Evolutionary conservation across 805 yeast genomes (phyloP), one percentile per base, ranked within the genome.

Genomic region (Ogataea polymorpha): DNA sequence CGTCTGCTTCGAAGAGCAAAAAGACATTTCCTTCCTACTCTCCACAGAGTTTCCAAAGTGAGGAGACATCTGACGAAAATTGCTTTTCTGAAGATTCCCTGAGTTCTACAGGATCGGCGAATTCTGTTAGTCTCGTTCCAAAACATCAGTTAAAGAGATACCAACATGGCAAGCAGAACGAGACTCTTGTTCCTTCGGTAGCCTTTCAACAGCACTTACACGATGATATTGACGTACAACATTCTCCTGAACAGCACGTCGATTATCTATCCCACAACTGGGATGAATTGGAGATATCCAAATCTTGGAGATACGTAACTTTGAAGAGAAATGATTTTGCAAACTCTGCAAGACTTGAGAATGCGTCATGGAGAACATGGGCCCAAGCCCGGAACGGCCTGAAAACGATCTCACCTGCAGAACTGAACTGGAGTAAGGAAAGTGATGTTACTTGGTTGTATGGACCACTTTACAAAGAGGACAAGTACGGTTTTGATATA

Each of bases 351-450:
- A 65, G 95, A 35, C 68, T 86, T 35, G 91, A 86, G 59, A 86
- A 86, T 55, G 95, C 96, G 11, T 75, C 87, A 23, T 93, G 98
- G 97, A 76, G 99, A 61, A 87, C 96, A 16, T 91, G 98, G 98
- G 90, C 96, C 10, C 93, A 91, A 64, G 77, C 93, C 39, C 78
- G 85, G 52, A 76, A 78, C 49, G 72, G 79, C 23, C 65, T 82
- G 39, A 66, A 71, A 48, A 93, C 99, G 0, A 86, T 91, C 6
- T 79, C 90, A 14, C 99, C 99, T 1, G 95, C 88, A 55, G 75
- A 78, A 26, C 86, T 93, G 34, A 91, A 93, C 62, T 93, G 99
- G 99, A 80, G 88, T 32, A 93, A 95, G 65, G 99, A 93, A 55
- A 82, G 84, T 44, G 99, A 93, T 62, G 96, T 93, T 9, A 89